Evolutionary conservation across 2,329 filamentous ascomycete species (phyloP).

Genomic region (Pseudogymnoascus sp.): DNA sequence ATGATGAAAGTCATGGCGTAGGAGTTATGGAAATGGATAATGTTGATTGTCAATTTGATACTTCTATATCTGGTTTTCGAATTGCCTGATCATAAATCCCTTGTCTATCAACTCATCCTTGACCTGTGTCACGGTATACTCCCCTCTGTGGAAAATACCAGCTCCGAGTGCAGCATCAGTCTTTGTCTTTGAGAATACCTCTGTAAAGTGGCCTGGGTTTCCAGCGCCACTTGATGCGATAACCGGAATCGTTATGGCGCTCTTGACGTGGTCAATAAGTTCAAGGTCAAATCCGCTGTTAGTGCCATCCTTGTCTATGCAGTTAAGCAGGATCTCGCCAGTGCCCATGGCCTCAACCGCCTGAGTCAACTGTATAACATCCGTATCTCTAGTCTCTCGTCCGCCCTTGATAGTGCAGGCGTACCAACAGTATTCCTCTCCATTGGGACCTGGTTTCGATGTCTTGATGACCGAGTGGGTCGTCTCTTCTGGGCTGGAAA

Average conservation of each 20-base stretch:
- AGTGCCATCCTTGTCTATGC: constrained; percentile 93
- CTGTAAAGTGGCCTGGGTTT: constrained; percentile 76
- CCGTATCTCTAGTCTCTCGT: constrained; percentile 85
- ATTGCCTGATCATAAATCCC: constrained; percentile 71
- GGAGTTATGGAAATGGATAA: not conserved
- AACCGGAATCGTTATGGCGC: constrained; percentile 81
- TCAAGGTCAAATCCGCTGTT: constrained; percentile 94
- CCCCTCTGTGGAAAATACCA: constrained; percentile 93
- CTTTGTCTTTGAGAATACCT: constrained; percentile 78
- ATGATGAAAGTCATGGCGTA: not conserved
- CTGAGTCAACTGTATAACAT: constrained; percentile 78
- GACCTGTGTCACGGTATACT: constrained; percentile 91
- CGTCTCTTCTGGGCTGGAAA: constrained; percentile 58
- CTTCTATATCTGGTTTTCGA: constrained; percentile 42
- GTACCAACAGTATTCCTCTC: constrained; percentile 87
- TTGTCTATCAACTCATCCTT: constrained; percentile 71
- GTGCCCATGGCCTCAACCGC: constrained; percentile 95
- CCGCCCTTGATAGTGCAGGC: constrained; percentile 96
- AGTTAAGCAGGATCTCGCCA: constrained; percentile 92
- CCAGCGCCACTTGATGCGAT: constrained; percentile 93
- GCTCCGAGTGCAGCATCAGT: constrained; percentile 92
- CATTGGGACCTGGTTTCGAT: constrained; percentile 59
- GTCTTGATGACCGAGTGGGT: constrained; percentile 71
- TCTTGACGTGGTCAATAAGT: constrained; percentile 81
- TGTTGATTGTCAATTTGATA: not conserved